A percentile compares a stretch with the other conserved stretches of the same genome.
Evolutionary conservation across 2,329 filamentous ascomycete genomes (phyloP).

Genomic region (Cercospora sp.): DNA sequence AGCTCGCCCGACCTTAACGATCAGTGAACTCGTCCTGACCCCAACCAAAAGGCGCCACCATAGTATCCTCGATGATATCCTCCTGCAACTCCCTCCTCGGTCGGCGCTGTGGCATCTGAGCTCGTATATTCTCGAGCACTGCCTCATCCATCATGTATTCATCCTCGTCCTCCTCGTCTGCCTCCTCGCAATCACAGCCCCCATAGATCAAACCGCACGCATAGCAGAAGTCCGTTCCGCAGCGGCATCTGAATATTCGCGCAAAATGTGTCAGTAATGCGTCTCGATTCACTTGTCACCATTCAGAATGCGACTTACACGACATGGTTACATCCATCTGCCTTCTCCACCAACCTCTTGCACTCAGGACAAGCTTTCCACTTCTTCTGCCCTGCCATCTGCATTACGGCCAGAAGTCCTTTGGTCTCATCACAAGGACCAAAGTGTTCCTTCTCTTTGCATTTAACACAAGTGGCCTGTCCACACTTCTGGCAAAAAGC

Average conservation of each 20-base stretch:
- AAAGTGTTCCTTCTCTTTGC: conserved; percentile 24
- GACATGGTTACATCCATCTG: conserved; percentile 21
- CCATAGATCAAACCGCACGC: conserved; percentile 11
- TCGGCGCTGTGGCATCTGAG: neutral
- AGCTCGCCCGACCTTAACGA: neutral
- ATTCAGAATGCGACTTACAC: conserved; percentile 7
- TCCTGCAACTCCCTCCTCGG: conserved; percentile 11
- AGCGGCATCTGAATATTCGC: conserved; percentile 11
- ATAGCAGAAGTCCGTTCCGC: conserved; percentile 20
- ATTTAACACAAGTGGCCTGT: conserved; percentile 23
- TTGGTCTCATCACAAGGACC: conserved; percentile 18
- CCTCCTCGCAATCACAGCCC: conserved; percentile 10
- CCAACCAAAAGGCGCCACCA: conserved; percentile 11
- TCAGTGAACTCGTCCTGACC: conserved; percentile 7
- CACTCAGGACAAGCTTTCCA: conserved; percentile 22
- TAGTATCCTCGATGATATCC: conserved; percentile 20
- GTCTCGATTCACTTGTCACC: neutral
- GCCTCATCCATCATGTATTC: neutral
- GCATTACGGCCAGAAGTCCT: neutral
- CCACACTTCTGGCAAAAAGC: conserved; percentile 27
- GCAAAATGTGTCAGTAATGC: neutral
- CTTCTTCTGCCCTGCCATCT: conserved; percentile 7
- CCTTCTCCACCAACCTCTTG: conserved; percentile 19
- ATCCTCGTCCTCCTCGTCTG: conserved; percentile 12
- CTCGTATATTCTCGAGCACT: neutral